phyloP scores from a whole-genome alignment of 306 rosid species.

The Hippophae gyantsensis region DNA sequence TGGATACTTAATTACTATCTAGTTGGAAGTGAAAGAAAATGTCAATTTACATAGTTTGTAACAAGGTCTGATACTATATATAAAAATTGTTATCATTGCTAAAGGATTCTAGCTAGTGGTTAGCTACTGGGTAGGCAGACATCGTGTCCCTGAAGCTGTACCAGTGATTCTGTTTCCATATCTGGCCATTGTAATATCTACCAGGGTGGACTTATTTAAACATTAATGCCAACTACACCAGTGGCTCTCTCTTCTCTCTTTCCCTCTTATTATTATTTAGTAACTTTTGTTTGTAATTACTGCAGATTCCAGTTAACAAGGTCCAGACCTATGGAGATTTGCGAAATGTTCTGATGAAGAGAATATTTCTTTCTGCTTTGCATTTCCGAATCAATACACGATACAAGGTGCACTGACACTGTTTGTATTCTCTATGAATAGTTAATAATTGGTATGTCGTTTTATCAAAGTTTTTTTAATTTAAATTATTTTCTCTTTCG shows the following conservation, averaged over 20 bases:
- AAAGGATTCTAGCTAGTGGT: too few species aligned
- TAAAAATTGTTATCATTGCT: neutral
- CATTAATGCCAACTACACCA: too few species aligned
- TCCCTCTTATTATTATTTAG: neutral
- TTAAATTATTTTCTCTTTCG: too few species aligned
- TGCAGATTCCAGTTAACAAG: slow-evolving; percentile 92
- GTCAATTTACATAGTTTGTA: neutral
- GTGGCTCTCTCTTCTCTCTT: neutral
- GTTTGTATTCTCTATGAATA: neutral
- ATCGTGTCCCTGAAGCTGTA: too few species aligned
- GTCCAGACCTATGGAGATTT: slow-evolving; percentile 79
- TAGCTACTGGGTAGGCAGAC: too few species aligned
- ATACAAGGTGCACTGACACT: slow-evolving; percentile 64
- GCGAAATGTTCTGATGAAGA: slow-evolving; percentile 92
- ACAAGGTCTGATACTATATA: slow-evolving; percentile 1
- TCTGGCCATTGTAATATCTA: too few species aligned
- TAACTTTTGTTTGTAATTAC: slow-evolving; percentile 12
- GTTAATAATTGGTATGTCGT: neutral
- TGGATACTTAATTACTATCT: too few species aligned
- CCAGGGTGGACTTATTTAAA: too few species aligned
- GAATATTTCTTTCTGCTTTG: slow-evolving; percentile 94
- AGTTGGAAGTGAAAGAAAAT: too few species aligned
- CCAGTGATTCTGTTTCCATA: too few species aligned
- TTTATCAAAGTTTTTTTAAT: neutral
- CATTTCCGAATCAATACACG: slow-evolving; percentile 95